Conservation (phyloP, 148 eudicot species). For the Rhododendron ovatum region DNA sequence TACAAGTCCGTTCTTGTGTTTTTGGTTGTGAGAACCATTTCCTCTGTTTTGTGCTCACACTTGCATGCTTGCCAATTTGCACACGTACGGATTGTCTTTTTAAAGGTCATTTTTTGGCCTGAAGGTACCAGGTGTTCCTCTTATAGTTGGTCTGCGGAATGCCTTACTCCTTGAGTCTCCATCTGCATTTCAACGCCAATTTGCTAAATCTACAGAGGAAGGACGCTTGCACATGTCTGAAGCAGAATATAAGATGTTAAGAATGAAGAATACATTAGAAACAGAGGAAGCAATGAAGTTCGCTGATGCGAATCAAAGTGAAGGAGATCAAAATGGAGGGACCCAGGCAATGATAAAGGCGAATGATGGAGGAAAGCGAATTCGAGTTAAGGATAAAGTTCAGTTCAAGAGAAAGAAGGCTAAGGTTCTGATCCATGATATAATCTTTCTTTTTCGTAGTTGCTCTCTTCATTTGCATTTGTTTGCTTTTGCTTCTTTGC, state of each 20-base stretch:
- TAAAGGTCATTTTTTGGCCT: background rate
- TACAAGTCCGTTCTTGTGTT: background rate
- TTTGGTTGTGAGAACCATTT: conserved; percentile 1
- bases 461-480: background rate
- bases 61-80: background rate
- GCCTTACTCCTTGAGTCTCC: conserved; percentile 66
- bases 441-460: conserved; percentile 6
- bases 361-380: conserved; percentile 27
- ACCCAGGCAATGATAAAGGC: conserved; percentile 15
- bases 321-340: conserved; percentile 20
- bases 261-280: conserved; percentile 20
- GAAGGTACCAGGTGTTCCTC: conserved; percentile 79
- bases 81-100: background rate
- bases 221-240: conserved; percentile 55
- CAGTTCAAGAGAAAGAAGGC: conserved; percentile 79
- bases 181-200: conserved; percentile 48
- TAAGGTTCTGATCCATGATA: conserved; percentile 39
- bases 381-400: conserved; percentile 41
- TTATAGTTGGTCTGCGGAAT: conserved; percentile 71
- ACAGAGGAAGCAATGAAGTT: conserved; percentile 29
- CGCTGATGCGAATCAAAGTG: conserved; percentile 30
- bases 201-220: conserved; percentile 70
- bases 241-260: conserved; percentile 47
- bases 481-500: background rate
- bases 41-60: background rate